Percentiles rank a stretch among this genome's conserved stretches.
phyloP scores from a whole-genome alignment of 2,329 filamentous ascomycete genomes.

The Orbilia ellipsospora region DNA sequence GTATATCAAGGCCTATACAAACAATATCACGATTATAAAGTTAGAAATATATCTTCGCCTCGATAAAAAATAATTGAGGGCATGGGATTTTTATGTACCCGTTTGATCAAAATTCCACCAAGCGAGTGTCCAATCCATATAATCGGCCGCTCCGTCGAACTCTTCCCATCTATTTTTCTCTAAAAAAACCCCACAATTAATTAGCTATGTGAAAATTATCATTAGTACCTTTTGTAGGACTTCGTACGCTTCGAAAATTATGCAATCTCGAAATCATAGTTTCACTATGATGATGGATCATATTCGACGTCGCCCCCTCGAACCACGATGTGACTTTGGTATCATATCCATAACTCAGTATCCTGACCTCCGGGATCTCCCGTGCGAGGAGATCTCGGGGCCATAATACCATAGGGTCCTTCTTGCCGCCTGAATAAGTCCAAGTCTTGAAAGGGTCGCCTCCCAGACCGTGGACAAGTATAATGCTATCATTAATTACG shows the following conservation, averaged over 20 bases:
- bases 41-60: not conserved
- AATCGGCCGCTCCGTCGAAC: constrained; percentile 57
- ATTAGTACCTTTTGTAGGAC: too few relatives aligned
- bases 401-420: constrained; percentile 58
- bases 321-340: constrained; percentile 57
- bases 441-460: constrained; percentile 59
- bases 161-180: constrained; percentile 57
- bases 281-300: constrained; percentile 59
- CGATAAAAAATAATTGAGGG: not conserved
- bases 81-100: constrained; percentile 26
- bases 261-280: constrained; percentile 59
- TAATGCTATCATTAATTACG: constrained; percentile 54
- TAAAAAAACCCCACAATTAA: constrained; percentile 8
- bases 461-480: constrained; percentile 59
- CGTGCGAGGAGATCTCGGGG: constrained; percentile 58
- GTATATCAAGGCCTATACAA: constrained; percentile 57
- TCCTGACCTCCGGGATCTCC: constrained; percentile 59
- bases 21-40: constrained; percentile 1
- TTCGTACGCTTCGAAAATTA: constrained; percentile 57
- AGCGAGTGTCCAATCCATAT: constrained; percentile 59
- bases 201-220: not conserved
- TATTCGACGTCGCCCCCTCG: constrained; percentile 58
- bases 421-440: constrained; percentile 56
- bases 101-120: constrained; percentile 59
- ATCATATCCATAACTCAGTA: constrained; percentile 60